These are phyloP conservation scores for Cubamyces sp. DNA, from an alignment of 768 basidiomycete genomes.

Conservation along the genomic window DNA sequence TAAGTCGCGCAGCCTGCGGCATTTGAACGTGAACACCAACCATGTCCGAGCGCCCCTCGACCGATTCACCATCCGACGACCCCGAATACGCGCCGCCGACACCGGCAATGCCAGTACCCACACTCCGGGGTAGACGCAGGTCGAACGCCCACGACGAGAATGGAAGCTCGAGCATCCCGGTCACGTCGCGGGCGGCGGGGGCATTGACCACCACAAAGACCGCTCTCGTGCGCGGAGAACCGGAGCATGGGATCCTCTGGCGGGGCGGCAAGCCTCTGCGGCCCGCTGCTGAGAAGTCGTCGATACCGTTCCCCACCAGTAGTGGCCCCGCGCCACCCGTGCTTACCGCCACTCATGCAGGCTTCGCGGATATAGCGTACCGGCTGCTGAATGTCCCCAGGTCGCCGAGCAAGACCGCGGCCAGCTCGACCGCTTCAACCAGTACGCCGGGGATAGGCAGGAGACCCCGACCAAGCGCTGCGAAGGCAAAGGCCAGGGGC, in stretches of 20 bases:
- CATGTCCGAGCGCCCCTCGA: conserved; percentile 10
- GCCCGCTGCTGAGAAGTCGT: conserved; percentile 2
- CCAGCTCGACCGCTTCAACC: background rate
- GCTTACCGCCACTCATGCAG: conserved; percentile 14
- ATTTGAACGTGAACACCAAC: conserved; percentile 11
- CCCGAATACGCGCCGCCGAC: conserved; percentile 7
- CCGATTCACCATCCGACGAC: background rate
- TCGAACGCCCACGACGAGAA: conserved; percentile 18
- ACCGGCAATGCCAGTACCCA: conserved; percentile 17
- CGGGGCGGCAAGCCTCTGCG: conserved; percentile 2
- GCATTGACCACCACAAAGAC: background rate
- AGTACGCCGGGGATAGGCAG: background rate
- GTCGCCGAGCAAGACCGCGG: background rate
- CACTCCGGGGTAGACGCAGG: conserved; percentile 17
- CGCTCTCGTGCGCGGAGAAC: background rate
- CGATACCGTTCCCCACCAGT: conserved; percentile 18
- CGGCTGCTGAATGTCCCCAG: conserved; percentile 1
- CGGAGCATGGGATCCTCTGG: background rate
- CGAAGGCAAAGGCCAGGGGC: conserved; percentile 3
- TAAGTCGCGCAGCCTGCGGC: background rate
- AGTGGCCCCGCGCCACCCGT: conserved; percentile 14
- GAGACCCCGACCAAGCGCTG: conserved; percentile 7
- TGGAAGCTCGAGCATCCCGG: conserved; percentile 12
- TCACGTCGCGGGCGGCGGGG: conserved; percentile 7
- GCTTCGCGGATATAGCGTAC: conserved; percentile 9